Evolutionary conservation across 306 rosid genomes (phyloP).

Genomic region (Bauhinia variegata): DNA sequence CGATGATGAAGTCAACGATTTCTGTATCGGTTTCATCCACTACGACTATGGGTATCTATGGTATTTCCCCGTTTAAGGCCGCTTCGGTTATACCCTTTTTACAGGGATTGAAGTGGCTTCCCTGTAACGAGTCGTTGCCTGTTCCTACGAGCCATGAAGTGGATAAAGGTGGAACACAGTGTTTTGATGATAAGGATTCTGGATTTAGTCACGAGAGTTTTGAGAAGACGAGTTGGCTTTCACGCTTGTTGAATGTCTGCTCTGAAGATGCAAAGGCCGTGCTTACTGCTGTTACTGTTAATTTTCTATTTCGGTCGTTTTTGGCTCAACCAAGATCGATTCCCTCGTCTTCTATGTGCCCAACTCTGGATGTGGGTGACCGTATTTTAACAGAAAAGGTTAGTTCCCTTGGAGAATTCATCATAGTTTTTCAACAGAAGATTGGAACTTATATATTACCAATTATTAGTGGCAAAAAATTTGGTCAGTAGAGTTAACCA

Average conservation of each 20-base stretch:
- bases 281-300: slow-evolving; percentile 75
- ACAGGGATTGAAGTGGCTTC: slow-evolving; percentile 78
- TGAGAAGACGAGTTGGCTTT: slow-evolving; percentile 64
- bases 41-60: slow-evolving; percentile 49
- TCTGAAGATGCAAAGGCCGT: slow-evolving; percentile 87
- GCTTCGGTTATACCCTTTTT: slow-evolving; percentile 65
- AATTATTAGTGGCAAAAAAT: background rate
- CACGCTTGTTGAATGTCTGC: slow-evolving; percentile 58
- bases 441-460: background rate
- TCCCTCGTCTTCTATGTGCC: slow-evolving; percentile 90
- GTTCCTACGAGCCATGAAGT: slow-evolving; percentile 45
- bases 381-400: slow-evolving; percentile 97
- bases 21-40: slow-evolving; percentile 53
- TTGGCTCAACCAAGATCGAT: slow-evolving; percentile 94
- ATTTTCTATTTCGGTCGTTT: slow-evolving; percentile 66
- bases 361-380: slow-evolving; percentile 89
- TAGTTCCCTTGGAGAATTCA: background rate
- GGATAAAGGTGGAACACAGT: slow-evolving; percentile 65
- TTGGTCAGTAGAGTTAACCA: background rate
- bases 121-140: slow-evolving; percentile 63
- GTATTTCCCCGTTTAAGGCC: slow-evolving; percentile 67
- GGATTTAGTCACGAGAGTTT: slow-evolving; percentile 26
- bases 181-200: slow-evolving; percentile 8
- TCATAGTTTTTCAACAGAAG: too few relatives aligned
- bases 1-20: slow-evolving; percentile 78